Conservation (phyloP, 305 asterid species). For the Fraxinus ornus region DNA sequence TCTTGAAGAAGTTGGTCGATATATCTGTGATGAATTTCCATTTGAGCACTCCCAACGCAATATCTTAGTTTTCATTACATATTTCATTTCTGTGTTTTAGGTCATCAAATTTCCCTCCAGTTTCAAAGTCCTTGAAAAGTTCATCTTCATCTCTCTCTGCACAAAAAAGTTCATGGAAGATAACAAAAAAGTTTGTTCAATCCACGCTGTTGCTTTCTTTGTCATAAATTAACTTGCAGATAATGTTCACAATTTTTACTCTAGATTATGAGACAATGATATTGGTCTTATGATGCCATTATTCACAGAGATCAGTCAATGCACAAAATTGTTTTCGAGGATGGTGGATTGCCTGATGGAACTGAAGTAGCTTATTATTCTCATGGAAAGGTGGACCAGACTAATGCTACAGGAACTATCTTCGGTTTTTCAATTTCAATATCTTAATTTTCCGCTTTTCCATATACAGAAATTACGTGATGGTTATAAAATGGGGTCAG, state of each 20-base stretch:
- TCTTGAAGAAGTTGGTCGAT: constrained; percentile 57
- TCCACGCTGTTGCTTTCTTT: constrained; percentile 14
- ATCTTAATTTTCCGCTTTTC: neutral
- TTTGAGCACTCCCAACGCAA: constrained; percentile 8
- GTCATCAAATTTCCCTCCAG: constrained; percentile 31
- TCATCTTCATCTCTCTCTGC: constrained; percentile 43
- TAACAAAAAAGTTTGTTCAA: constrained; percentile 74
- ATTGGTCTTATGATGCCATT: neutral
- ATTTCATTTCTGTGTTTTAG: constrained; percentile 43
- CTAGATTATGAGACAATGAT: neutral
- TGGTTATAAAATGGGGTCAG: constrained; percentile 53
- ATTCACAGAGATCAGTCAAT: constrained; percentile 47
- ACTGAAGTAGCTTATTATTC: constrained; percentile 56
- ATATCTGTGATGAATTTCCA: constrained; percentile 20
- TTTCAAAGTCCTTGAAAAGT: constrained; percentile 42
- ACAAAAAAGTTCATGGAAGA: constrained; percentile 62
- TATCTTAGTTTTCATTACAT: neutral
- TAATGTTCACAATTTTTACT: neutral
- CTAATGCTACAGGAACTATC: neutral
- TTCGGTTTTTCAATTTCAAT: neutral
- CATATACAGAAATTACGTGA: constrained; percentile 45
- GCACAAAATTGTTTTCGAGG: constrained; percentile 57
- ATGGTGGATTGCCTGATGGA: constrained; percentile 60
- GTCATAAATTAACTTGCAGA: constrained; percentile 7
- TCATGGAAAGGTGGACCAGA: constrained; percentile 53